phyloP scores from a whole-genome alignment of 768 basidiomycete species.

The Leccinum incarnatum region DNA sequence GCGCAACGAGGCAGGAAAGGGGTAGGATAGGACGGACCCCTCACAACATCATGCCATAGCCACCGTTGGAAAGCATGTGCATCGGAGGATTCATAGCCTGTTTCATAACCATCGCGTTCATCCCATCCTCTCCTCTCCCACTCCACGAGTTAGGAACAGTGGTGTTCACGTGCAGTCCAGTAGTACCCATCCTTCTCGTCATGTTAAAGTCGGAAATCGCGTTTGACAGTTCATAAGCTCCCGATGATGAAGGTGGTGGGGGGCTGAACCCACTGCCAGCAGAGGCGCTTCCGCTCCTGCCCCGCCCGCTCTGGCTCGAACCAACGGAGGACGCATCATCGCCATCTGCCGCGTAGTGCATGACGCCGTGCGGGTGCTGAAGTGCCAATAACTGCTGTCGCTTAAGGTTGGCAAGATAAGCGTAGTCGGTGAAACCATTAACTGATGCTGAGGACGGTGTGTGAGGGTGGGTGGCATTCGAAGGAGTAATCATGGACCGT shows the following conservation, averaged over 20 bases:
- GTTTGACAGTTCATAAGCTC: slow-evolving; percentile 36
- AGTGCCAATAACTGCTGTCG: slow-evolving; percentile 32
- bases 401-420: slow-evolving; percentile 24
- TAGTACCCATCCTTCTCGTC: slow-evolving; percentile 22
- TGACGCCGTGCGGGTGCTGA: slow-evolving; percentile 28
- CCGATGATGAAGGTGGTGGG: slow-evolving; percentile 27
- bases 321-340: slow-evolving; percentile 40
- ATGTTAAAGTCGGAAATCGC: slow-evolving; percentile 27
- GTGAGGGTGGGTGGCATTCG: slow-evolving; percentile 38
- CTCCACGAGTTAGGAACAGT: slow-evolving; percentile 24
- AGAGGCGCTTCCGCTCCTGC: slow-evolving; percentile 38
- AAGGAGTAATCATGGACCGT: slow-evolving; percentile 41
- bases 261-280: slow-evolving; percentile 33
- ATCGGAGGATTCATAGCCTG: slow-evolving; percentile 36
- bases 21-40: slow-evolving; percentile 5
- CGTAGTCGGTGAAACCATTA: slow-evolving; percentile 20
- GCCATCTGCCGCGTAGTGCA: slow-evolving; percentile 32
- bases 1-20: slow-evolving; percentile 8
- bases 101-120: slow-evolving; percentile 36
- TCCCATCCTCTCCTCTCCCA: slow-evolving; percentile 29
- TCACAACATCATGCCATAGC: slow-evolving; percentile 41
- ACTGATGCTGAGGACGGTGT: slow-evolving; percentile 11
- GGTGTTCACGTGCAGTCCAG: slow-evolving; percentile 28
- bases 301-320: slow-evolving; percentile 33
- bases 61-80: slow-evolving; percentile 37